Evolutionary conservation across 2,329 filamentous ascomycete genomes (phyloP), one percentile per base, ranked within the genome.

Genomic region (Aspergillus sp.): DNA sequence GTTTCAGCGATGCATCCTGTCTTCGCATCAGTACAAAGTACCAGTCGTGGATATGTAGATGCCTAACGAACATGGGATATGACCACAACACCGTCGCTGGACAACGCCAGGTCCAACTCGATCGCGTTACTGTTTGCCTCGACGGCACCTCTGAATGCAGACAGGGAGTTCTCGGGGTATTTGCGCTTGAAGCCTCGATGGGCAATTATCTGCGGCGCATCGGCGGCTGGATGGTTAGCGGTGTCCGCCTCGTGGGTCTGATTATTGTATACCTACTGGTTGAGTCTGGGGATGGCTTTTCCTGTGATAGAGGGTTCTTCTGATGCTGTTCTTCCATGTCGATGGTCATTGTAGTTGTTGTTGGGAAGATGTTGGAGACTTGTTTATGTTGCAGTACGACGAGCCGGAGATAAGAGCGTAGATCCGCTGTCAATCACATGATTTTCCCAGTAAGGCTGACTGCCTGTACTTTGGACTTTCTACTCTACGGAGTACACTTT

Each of bases 61-160:
- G 37, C 37, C 37, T 39, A 39, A 61, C 76, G 65, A 69, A 88
- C 86, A 74, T 94, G 90, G 41, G 85, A 88, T 37, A 97, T 71
- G 7, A 97, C 88, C 0, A 95, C 86, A 0, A 95, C 83, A 5
- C 85, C 84, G 61, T 97, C 91, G 52, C 78, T 82, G 12, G 88
- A 84, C 30, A 96, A 70, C 64, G 94, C 90, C 7, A 96, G 69
- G 60, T 97, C 91, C 15, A 89, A 94, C 72, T 97, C 91, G 23
- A 97, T 73, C 0, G 86, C 91, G 59, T 94, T 81, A 0, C 87
- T 82, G 17, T 88, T 88, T 15, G 82, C 83, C 27, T 81, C 73
- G 2, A 91, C 78, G 1, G 90, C 90, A 23, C 78, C 84, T 49
- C 74, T 74, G 70, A 95, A 94, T 6, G 87, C 86, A 13, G 75